Evolutionary conservation across 257 asterid genomes (phyloP).

Genomic region (Ehretia macrophylla): DNA sequence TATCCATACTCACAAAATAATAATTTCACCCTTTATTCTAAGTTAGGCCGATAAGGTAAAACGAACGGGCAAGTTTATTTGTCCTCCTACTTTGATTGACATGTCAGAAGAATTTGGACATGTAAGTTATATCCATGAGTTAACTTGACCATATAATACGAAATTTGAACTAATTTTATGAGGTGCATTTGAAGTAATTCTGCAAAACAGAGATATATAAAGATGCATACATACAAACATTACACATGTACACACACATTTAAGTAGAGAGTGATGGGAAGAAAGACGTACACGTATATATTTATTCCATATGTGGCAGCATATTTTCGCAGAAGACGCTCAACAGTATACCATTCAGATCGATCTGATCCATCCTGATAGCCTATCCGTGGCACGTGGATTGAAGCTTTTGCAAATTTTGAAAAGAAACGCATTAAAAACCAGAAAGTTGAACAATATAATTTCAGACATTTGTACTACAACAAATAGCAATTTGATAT

Average conservation of each 20-base stretch:
- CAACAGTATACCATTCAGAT: conserved; percentile 89
- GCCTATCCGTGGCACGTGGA: conserved; percentile 92
- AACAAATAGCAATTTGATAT: not conserved
- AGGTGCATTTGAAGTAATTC: not conserved
- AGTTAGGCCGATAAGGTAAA: no score
- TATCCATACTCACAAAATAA: no score
- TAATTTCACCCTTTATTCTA: no score
- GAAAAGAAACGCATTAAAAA: conserved; percentile 4
- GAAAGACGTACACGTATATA: conserved; percentile 62
- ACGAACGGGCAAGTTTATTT: no score
- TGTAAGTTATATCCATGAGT: no score
- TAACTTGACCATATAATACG: no score
- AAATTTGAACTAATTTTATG: not conserved
- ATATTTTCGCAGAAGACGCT: conserved; percentile 80
- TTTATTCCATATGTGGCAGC: conserved; percentile 58
- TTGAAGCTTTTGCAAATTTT: conserved; percentile 52
- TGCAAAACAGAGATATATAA: not conserved
- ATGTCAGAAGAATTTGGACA: no score
- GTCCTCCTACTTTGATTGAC: no score
- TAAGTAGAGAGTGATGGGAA: not conserved
- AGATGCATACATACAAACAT: not conserved
- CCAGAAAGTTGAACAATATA: not conserved
- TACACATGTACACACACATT: not conserved
- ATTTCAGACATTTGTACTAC: conserved; percentile 4
- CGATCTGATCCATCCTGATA: conserved; percentile 73